Base-by-base conservation (phyloP, 2,329 filamentous ascomycete species). In the Phaeosphaeriaceae sp. region DNA sequence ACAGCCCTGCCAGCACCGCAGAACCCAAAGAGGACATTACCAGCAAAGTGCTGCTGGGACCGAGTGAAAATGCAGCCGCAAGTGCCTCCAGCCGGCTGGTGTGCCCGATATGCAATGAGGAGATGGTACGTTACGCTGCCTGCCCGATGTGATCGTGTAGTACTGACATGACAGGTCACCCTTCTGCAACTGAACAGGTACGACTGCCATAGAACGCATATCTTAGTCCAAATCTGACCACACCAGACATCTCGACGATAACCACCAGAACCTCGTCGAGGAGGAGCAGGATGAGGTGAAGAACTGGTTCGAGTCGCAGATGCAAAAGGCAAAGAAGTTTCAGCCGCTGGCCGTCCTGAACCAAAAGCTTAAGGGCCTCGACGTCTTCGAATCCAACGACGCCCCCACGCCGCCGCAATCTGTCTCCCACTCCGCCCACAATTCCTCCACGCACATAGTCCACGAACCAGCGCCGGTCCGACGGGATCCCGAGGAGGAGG, bases 41-140 rank as follows among this genome's bases (percentile, higher is more conserved):
- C 40, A 91, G 92, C 54, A 90, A 91, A 72, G 89, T 97, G 69
- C 93, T 90, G 54, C 80, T 95, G 51, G 86, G 86, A 44, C 84
- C 86, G 79, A 82, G 83, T 61, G 82, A 83, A 42, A 79, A 82
- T 69, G 81, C 84, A 52, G 84, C 82, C 60, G 84, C 84, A 62
- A 84, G 87, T 52, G 81, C 87, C 54, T 86, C 85, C 66, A 86
- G 86, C 64, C 86, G 86, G 76, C 87, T 99, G 58, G 88, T 94
- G 54, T 99, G 95, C 77, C 95, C 95, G n/a, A 99, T 99, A 74
- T 99, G 95, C 79, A 93, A 89, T 68, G 96, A 98, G 80, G 93
- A 97, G 78, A 99, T 99, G 95, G 93, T 95, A 81, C 22, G 66
- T 61, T 52, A 33, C 79, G 48, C 54, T 55, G 45, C 51, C 51